Evolutionary conservation across 202 grass and related monocot genomes (phyloP).

Genomic region (Zoysia matrella): DNA sequence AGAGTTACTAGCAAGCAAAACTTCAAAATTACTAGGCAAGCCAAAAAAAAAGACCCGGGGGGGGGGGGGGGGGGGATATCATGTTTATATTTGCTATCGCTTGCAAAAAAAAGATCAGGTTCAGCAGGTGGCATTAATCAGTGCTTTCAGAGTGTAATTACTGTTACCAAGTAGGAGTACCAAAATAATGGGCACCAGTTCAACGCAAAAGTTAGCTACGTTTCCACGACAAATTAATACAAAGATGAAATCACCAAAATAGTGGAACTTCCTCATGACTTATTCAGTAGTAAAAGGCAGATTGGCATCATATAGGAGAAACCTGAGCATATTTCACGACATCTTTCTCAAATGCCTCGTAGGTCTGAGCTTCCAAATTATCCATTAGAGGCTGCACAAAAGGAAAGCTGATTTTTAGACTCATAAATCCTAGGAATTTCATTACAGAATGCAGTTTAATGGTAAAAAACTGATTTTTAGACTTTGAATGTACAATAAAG

Average conservation of each 20-base stretch:
- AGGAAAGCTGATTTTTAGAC: not conserved
- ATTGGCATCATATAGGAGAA: constrained; percentile 26
- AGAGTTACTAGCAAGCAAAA: constrained; percentile 2
- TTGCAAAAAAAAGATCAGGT: not conserved
- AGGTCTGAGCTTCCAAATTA: constrained; percentile 99
- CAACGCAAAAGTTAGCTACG: constrained; percentile 37
- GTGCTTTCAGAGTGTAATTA: constrained; percentile 7
- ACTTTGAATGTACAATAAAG: not conserved
- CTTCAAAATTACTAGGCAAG: constrained; percentile 14
- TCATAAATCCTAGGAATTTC: not conserved
- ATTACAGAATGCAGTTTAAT: not conserved
- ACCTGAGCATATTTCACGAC: constrained; percentile 96
- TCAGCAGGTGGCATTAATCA: not conserved
- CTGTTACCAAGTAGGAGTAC: not conserved
- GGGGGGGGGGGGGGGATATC: too few species aligned
- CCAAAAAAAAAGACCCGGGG: not conserved
- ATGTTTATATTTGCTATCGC: too few species aligned
- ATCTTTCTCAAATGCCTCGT: constrained; percentile 99
- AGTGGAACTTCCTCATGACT: not conserved
- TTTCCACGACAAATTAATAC: constrained; percentile 32
- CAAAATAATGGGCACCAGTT: not conserved
- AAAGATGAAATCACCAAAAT: constrained; percentile 17
- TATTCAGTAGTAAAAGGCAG: constrained; percentile 15
- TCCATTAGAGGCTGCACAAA: constrained; percentile 94
- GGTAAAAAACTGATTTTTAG: not conserved